Conservation (phyloP, 805 yeast genomes). For the Wickerhamiella australiensis region DNA sequence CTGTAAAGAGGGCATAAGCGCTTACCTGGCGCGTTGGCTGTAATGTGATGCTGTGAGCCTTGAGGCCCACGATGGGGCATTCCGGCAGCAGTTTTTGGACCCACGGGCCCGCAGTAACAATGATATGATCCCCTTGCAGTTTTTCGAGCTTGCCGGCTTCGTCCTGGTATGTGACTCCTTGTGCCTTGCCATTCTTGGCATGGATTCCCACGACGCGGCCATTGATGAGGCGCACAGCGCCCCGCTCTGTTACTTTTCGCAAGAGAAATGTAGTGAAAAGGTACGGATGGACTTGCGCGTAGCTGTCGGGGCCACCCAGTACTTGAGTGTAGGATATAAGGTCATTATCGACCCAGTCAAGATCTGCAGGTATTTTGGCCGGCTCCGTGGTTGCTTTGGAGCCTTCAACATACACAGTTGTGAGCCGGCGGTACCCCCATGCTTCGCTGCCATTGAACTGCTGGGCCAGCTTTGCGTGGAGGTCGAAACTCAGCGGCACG, state of each 20-base stretch:
- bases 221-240: conserved; percentile 61
- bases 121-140: conserved; percentile 61
- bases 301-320: conserved; percentile 72
- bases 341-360: conserved; percentile 64
- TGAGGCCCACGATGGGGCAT: conserved; percentile 85
- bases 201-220: conserved; percentile 72
- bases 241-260: conserved; percentile 63
- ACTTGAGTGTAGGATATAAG: conserved; percentile 62
- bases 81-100: conserved; percentile 79
- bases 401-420: conserved; percentile 81
- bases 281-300: conserved; percentile 95
- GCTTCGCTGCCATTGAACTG: conserved; percentile 69
- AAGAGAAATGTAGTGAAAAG: conserved; percentile 78
- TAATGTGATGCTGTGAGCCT: conserved; percentile 91
- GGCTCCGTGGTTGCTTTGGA: conserved; percentile 11
- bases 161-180: conserved; percentile 19
- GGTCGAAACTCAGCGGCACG: conserved; percentile 73
- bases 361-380: conserved; percentile 35
- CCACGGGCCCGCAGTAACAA: conserved; percentile 93
- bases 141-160: not conserved
- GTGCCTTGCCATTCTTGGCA: conserved; percentile 23
- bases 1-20: conserved; percentile 91
- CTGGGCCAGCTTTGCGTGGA: conserved; percentile 73
- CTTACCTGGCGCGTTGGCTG: conserved; percentile 73
- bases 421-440: conserved; percentile 88